phyloP scores from a whole-genome alignment of 2,329 filamentous ascomycete genomes.

The Microcyclospora tardicrescens region DNA sequence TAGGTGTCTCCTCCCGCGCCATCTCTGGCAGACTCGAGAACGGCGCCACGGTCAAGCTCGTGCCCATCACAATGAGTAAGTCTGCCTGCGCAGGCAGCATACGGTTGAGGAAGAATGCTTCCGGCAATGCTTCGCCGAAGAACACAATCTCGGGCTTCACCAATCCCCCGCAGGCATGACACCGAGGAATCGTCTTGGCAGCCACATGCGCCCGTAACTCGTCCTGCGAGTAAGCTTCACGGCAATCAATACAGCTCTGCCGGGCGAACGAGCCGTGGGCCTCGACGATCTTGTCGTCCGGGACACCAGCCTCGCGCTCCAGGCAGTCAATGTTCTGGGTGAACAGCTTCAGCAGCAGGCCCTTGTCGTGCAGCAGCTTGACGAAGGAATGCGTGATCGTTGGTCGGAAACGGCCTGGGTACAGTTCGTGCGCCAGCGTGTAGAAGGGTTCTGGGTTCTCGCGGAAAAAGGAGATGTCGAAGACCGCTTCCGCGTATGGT shows the following conservation, averaged over 20 bases:
- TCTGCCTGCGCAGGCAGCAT: conserved; percentile 51
- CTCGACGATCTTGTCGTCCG: conserved; percentile 69
- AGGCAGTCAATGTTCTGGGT: conserved; percentile 98
- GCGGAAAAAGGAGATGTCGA: conserved; percentile 83
- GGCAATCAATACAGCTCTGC: conserved; percentile 86
- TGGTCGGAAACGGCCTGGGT: conserved; percentile 77
- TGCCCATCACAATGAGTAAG: conserved; percentile 74
- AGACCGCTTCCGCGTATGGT: conserved; percentile 82
- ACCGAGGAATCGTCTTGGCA: conserved; percentile 57
- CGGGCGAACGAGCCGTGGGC: conserved; percentile 90
- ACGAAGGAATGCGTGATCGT: conserved; percentile 89
- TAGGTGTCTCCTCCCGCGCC: conserved; percentile 49
- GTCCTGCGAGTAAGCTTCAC: conserved; percentile 54
- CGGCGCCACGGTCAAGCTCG: conserved; percentile 74
- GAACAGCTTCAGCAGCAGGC: conserved; percentile 70
- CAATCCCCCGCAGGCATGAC: conserved; percentile 57
- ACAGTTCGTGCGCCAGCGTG: conserved; percentile 77
- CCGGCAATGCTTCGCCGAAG: conserved; percentile 66
- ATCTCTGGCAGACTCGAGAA: conserved; percentile 69
- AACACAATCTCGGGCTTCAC: conserved; percentile 95
- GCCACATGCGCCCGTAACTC: conserved; percentile 59
- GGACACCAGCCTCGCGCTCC: conserved; percentile 75
- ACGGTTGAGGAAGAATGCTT: conserved; percentile 49
- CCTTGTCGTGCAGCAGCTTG: conserved; percentile 64
- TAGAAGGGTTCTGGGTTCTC: conserved; percentile 83